Conservation (phyloP, 108 stramenopile species). For the Thalassiosira profunda region DNA sequence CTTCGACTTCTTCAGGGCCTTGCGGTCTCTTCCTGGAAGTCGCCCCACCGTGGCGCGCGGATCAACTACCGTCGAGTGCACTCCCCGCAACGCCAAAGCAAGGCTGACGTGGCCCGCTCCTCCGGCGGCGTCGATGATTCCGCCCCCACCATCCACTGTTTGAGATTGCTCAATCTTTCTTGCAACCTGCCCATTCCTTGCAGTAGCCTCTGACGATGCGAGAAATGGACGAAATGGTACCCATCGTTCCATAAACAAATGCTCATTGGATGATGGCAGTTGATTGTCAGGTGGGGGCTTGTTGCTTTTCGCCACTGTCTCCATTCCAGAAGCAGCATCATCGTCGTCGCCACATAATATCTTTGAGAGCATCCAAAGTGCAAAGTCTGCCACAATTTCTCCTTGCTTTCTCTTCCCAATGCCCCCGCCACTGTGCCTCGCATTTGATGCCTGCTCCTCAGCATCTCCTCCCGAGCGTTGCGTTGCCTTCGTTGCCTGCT, state of each 20-base stretch:
- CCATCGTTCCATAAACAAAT: conserved; percentile 10
- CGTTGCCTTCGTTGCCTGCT: conserved; percentile 6
- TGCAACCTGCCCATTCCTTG: conserved; percentile 3
- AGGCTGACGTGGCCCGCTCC: conserved; percentile 87
- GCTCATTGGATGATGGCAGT: too few species aligned
- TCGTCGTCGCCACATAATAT: conserved; percentile 47
- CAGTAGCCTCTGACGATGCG: not conserved
- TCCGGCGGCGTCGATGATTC: conserved; percentile 80
- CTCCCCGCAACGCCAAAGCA: conserved; percentile 60
- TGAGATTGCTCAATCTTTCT: not conserved
- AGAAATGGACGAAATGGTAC: conserved; percentile 2
- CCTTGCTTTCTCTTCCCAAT: conserved; percentile 67
- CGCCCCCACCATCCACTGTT: not conserved
- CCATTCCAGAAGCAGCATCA: not conserved
- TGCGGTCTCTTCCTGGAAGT: conserved; percentile 73
- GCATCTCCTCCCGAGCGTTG: conserved; percentile 12
- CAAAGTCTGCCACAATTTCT: conserved; percentile 63
- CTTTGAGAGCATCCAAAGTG: conserved; percentile 47
- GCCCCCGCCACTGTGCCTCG: conserved; percentile 29
- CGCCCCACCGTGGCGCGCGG: conserved; percentile 70
- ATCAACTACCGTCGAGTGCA: conserved; percentile 79
- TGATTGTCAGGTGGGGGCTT: not conserved
- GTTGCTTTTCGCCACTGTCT: not conserved
- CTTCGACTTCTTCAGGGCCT: conserved; percentile 59
- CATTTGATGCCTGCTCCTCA: conserved; percentile 3